A percentile compares a stretch with the other conserved stretches of the same genome.
Conservation (phyloP, 306 rosid genomes). For the Cicer chorassanicum region DNA sequence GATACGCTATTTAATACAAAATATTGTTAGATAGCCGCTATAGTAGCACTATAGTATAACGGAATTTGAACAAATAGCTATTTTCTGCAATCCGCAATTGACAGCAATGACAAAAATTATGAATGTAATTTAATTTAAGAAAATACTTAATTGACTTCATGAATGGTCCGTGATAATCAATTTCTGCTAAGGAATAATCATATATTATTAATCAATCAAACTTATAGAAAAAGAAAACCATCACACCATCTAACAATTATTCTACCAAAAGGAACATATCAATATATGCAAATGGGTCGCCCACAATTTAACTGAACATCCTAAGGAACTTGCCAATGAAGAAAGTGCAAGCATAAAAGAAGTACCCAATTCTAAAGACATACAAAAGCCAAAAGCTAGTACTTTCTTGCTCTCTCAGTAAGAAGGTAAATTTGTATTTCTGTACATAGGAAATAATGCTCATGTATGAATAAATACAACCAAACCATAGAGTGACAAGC, state of each 20-base stretch:
- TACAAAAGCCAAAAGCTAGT: conserved; percentile 1
- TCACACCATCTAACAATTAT: not conserved
- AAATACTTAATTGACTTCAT: conserved; percentile 3
- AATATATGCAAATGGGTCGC: not conserved
- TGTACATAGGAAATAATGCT: not conserved
- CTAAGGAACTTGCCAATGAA: conserved; percentile 27
- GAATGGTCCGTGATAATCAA: conserved; percentile 26
- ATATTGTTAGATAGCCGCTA: no score
- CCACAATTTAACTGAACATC: conserved; percentile 11
- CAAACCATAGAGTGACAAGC: not conserved
- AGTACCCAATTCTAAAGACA: conserved; percentile 35
- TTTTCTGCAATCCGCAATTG: no score
- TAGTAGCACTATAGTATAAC: no score
- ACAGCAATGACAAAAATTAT: not conserved
- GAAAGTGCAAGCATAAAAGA: conserved; percentile 21
- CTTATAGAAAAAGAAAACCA: conserved; percentile 9
- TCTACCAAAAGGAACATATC: conserved; percentile 1
- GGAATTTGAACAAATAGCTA: no score
- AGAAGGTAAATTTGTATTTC: not conserved
- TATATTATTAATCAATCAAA: conserved; percentile 3
- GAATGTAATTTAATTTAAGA: conserved; percentile 19
- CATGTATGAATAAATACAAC: not conserved
- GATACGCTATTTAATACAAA: no score
- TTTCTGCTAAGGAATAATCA: conserved; percentile 28
- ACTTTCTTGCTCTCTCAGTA: not conserved